A percentile compares a stretch with the other conserved stretches of the same genome.
These are phyloP conservation scores for Geranium incanum DNA, from an alignment of 441 rosid genomes.

Conservation along the genomic window DNA sequence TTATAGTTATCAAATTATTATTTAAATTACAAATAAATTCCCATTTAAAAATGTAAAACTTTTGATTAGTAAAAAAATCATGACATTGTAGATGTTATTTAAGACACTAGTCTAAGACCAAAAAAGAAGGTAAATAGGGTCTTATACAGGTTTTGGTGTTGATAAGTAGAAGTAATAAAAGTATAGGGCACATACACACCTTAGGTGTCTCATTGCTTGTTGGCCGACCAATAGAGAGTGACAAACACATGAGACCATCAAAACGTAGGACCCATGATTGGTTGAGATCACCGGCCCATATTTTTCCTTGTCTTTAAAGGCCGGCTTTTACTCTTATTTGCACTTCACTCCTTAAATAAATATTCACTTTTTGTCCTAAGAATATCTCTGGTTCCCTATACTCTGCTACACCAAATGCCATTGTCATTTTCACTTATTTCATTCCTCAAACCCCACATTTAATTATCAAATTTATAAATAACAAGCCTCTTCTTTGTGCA, in stretches of 20 bases:
- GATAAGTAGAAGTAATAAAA: not conserved
- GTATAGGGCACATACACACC: not conserved
- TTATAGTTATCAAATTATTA: no score
- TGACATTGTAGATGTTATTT: no score
- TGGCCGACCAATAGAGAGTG: slow-evolving; percentile 39
- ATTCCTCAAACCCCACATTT: slow-evolving; percentile 8
- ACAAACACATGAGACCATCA: slow-evolving; percentile 29
- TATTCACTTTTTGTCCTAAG: not conserved
- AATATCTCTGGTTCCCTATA: not conserved
- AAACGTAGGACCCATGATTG: slow-evolving; percentile 10
- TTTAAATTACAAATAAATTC: no score
- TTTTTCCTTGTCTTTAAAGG: slow-evolving; percentile 20
- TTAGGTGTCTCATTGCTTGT: slow-evolving; percentile 41
- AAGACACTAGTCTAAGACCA: no score
- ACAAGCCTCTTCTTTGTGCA: no score
- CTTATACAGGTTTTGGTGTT: no score
- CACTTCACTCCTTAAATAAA: not conserved
- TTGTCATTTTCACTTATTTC: slow-evolving; percentile 23
- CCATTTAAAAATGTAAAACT: not conserved
- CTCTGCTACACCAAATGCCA: not conserved
- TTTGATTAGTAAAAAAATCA: no score
- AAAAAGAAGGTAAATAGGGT: no score
- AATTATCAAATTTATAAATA: not conserved
- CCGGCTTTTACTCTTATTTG: slow-evolving; percentile 13
- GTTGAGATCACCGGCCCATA: slow-evolving; percentile 25